Evolutionary conservation across 441 rosid species (phyloP).

Genomic region (Euphorbia celastroides): DNA sequence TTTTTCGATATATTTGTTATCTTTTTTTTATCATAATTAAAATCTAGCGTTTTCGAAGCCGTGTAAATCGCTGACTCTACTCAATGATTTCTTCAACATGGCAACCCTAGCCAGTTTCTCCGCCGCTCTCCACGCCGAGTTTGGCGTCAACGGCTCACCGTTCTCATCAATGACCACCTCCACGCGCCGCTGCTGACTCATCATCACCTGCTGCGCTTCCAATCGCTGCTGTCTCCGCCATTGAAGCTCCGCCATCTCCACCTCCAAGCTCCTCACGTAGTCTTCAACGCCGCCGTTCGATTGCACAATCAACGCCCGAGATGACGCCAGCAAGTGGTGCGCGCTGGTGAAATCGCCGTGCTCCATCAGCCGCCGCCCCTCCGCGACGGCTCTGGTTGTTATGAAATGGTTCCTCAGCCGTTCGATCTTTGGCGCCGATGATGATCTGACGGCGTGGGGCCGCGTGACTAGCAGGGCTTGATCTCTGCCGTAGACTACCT

Average conservation of each 20-base stretch:
- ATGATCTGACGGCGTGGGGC: conserved; percentile 43
- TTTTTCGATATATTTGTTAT: too few relatives aligned
- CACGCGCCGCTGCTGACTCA: conserved; percentile 41
- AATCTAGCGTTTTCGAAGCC: conserved; percentile 96
- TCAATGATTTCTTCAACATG: conserved; percentile 74
- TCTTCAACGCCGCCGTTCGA: conserved; percentile 41
- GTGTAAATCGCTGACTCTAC: conserved; percentile 84
- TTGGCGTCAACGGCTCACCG: conserved; percentile 77
- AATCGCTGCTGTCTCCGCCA: conserved; percentile 32
- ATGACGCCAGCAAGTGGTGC: conserved; percentile 57
- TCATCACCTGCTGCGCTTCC: conserved; percentile 20
- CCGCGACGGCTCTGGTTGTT: conserved; percentile 66
- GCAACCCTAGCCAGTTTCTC: conserved; percentile 93
- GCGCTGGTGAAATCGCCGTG: conserved; percentile 52
- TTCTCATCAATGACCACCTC: conserved; percentile 43
- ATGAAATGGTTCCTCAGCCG: conserved; percentile 65
- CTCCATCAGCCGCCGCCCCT: conserved; percentile 59
- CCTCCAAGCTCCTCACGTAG: conserved; percentile 52
- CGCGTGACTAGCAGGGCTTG: conserved; percentile 51
- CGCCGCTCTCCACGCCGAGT: conserved; percentile 92
- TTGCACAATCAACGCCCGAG: conserved; percentile 57
- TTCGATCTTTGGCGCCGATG: conserved; percentile 40
- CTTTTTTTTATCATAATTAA: conserved; percentile 23
- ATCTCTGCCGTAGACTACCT: conserved; percentile 50
- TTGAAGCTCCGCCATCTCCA: conserved; percentile 58